Evolutionary conservation across 163 green algal species (phyloP), one percentile per base, ranked within the genome.

Genomic region (Scenedesmus sp.): DNA sequence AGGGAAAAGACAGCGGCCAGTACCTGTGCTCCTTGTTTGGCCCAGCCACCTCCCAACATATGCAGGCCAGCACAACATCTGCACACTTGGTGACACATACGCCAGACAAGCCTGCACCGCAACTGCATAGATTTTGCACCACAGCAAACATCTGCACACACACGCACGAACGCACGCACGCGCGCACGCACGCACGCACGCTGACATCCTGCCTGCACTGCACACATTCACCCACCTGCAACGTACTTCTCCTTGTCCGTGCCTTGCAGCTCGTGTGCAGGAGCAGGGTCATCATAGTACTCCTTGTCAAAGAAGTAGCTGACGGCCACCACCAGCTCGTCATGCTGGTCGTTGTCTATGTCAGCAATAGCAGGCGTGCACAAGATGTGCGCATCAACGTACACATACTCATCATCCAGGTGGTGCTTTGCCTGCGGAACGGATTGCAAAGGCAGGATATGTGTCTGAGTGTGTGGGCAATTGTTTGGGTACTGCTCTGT

Each of bases 221-320:
- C 82, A 30, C 5, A 1, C 43, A 22, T 40, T 3, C 84, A 86
- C 90, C 89, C 53, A 96, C 94, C 94, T 44, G 93, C 94, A 0
- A 96, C 86, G 76, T 96, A 96, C 61, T 96, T 96, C 65, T 89
- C 85, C n/a, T 94, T 93, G 85, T 94, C 92, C 33, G 94, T 73
- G 24, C 70, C 92, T 68, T 85, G 80, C 68, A 97, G 87, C 83
- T 97, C 95, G 13, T 90, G 59, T 20, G 81, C 59, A 84, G 96
- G 95, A 10, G 73, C 89, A 0, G 95, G 94, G 61, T 97, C 92
- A 35, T 97, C 93, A 43, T 96, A 96, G 90, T 96, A 95, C 37
- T 94, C 93, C 81, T 33, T 91, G 94, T 99, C 98, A 91, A 97
- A 99, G 86, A 99, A 99, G 94, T 99, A 99, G 37, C 95, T 97